These are phyloP conservation scores for Crithidia sp. DNA, from an alignment of 208 protist species.

Conservation along the genomic window DNA sequence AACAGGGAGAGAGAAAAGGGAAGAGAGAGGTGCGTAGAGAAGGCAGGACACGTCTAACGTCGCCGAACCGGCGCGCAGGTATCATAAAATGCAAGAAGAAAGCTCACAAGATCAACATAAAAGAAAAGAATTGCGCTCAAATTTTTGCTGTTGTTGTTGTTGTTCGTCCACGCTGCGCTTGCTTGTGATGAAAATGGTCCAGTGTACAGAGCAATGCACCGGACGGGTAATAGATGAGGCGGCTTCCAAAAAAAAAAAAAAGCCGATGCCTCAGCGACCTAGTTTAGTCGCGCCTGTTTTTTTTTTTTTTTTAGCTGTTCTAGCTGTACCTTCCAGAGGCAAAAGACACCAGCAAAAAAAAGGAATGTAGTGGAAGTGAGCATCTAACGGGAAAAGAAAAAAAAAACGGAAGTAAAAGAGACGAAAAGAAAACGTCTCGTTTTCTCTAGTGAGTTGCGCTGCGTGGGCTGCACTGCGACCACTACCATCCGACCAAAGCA, in stretches of 20 bases:
- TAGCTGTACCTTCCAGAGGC: background rate
- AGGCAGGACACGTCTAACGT: background rate
- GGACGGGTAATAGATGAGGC: too few species aligned
- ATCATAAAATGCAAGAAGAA: too few species aligned
- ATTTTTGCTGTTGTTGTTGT: too few species aligned
- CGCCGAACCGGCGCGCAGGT: background rate
- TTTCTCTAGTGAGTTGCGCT: background rate
- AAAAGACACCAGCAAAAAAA: slow-evolving; percentile 6
- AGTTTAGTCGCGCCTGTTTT: background rate
- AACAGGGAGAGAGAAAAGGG: slow-evolving; percentile 8
- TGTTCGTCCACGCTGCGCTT: too few species aligned
- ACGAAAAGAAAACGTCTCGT: too few species aligned
- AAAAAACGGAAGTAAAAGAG: slow-evolving; percentile 7
- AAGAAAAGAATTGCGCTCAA: too few species aligned
- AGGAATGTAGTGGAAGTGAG: slow-evolving; percentile 7
- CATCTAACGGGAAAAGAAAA: slow-evolving; percentile 6
- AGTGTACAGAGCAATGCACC: too few species aligned
- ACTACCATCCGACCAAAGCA: background rate
- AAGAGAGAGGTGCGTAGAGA: slow-evolving; percentile 13
- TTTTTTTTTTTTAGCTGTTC: background rate
- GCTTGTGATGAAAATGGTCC: too few species aligned
- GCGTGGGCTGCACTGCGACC: background rate
- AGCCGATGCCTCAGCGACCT: background rate
- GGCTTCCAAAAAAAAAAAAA: too few species aligned
- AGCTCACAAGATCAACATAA: too few species aligned